Evolutionary conservation across 148 eudicot genomes (phyloP).

Genomic region (Vaccinium darrowii): DNA sequence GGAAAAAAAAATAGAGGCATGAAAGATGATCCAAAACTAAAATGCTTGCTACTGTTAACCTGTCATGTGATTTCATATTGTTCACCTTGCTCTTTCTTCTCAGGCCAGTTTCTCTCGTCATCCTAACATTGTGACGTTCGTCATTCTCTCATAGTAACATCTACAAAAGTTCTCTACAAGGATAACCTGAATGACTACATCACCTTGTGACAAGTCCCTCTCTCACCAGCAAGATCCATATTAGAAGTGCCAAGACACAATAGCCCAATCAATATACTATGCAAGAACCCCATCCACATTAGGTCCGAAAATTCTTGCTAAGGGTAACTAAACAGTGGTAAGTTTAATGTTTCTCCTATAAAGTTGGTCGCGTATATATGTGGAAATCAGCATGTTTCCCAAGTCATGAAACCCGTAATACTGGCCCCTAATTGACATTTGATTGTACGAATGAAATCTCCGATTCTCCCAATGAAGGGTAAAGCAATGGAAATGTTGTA

Average conservation of each 20-base stretch:
- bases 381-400: conserved; percentile 12
- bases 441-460: neutral
- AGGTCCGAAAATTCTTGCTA: neutral
- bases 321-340: neutral
- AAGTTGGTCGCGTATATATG: neutral
- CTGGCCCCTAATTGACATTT: neutral
- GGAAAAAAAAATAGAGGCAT: neutral
- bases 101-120: neutral
- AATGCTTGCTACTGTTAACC: neutral
- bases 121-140: neutral
- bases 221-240: neutral
- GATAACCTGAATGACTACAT: neutral
- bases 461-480: neutral
- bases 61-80: neutral
- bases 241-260: neutral
- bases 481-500: neutral
- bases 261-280: neutral
- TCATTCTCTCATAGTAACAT: neutral
- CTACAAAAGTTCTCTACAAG: neutral
- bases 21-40: neutral
- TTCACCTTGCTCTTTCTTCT: neutral
- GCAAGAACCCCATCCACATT: neutral
- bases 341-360: neutral
- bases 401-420: neutral
- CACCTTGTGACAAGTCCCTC: neutral